Percentiles rank a stretch among this genome's conserved stretches.
Evolutionary conservation across 208 protist genomes (phyloP).

Genomic region (Acanthamoeba culbertsoni): DNA sequence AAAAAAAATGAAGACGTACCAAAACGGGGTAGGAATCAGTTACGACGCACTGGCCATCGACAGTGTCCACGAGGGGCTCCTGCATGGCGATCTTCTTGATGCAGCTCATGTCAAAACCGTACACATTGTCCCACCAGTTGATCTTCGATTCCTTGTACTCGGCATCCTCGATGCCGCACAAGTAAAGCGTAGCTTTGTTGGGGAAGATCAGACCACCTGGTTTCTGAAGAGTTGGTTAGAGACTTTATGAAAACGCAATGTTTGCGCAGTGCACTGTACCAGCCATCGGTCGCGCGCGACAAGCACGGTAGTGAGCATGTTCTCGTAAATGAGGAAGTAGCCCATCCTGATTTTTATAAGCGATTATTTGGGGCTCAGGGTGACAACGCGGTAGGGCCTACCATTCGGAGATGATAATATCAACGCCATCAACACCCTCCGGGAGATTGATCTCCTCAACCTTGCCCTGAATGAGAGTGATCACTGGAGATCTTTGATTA

Average conservation of each 20-base stretch:
- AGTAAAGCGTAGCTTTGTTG: conserved; percentile 81
- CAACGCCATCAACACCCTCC: conserved; percentile 42
- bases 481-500: too few relatives aligned
- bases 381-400: not conserved
- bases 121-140: conserved; percentile 90
- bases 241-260: too few relatives aligned
- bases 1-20: too few relatives aligned
- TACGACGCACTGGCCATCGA: conserved; percentile 76
- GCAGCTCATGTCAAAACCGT: conserved; percentile 89
- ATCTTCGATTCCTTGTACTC: conserved; percentile 87
- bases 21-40: conserved; percentile 61
- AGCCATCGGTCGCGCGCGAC: conserved; percentile 19
- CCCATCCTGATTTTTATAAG: not conserved
- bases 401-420: conserved; percentile 13
- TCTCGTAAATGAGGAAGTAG: conserved; percentile 49
- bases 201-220: conserved; percentile 86
- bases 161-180: conserved; percentile 85
- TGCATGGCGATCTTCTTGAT: conserved; percentile 80
- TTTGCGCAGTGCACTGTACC: too few relatives aligned
- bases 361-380: not conserved
- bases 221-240: too few relatives aligned
- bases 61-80: conserved; percentile 88
- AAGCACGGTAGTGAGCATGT: conserved; percentile 30
- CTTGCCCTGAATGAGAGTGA: conserved; percentile 55
- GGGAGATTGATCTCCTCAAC: conserved; percentile 5